Evolutionary conservation across 1,284 basidiomycete genomes (phyloP).

Genomic region (Sutorius eximius): DNA sequence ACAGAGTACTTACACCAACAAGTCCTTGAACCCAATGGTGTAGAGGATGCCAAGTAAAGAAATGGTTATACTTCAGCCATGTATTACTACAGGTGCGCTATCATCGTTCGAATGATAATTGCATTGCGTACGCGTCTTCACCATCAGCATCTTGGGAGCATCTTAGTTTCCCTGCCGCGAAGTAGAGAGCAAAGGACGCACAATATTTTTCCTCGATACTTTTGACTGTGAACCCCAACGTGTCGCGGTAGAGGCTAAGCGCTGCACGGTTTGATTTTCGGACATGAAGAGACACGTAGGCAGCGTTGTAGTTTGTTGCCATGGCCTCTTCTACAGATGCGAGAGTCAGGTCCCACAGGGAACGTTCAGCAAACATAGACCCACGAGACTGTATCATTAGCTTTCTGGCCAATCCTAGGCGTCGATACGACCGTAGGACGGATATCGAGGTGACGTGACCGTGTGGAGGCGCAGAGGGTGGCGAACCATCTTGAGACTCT

Average conservation of each 20-base stretch:
- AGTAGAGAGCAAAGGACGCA: slow-evolving; percentile 38
- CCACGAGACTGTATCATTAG: slow-evolving; percentile 91
- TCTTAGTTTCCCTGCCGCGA: slow-evolving; percentile 10
- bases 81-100: slow-evolving; percentile 1
- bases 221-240: slow-evolving; percentile 84
- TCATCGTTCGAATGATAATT: slow-evolving; percentile 54
- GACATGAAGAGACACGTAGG: slow-evolving; percentile 89
- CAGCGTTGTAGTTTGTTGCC: slow-evolving; percentile 80
- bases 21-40: background rate
- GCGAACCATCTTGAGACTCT: slow-evolving; percentile 25
- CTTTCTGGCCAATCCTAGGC: slow-evolving; percentile 89
- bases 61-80: slow-evolving; percentile 2
- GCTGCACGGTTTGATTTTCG: slow-evolving; percentile 93
- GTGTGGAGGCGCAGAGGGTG: slow-evolving; percentile 57
- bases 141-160: slow-evolving; percentile 77
- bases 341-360: slow-evolving; percentile 4
- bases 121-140: slow-evolving; percentile 91
- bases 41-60: slow-evolving; percentile 1
- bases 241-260: slow-evolving; percentile 83
- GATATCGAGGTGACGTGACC: slow-evolving; percentile 97
- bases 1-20: background rate
- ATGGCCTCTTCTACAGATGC: slow-evolving; percentile 79
- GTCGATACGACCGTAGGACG: slow-evolving; percentile 86
- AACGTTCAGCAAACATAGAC: slow-evolving; percentile 31
- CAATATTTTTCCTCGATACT: slow-evolving; percentile 90